phyloP scores from a whole-genome alignment of 306 rosid genomes.

The Sicyos baderoa region DNA sequence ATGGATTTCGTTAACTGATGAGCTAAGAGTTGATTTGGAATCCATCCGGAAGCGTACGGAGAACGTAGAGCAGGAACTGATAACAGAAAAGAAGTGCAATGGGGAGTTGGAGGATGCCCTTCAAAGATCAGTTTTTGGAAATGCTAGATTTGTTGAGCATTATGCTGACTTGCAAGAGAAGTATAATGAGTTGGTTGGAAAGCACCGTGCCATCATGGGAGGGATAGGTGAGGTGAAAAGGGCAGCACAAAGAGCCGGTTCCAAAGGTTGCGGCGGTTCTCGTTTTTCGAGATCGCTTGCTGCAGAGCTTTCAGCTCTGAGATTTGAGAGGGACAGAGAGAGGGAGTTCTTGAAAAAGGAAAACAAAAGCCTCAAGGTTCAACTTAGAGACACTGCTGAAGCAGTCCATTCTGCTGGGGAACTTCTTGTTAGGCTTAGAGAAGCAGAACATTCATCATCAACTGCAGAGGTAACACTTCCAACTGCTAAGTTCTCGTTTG shows the following conservation, averaged over 20 bases:
- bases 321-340: slow-evolving; percentile 89
- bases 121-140: slow-evolving; percentile 74
- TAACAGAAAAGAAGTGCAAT: slow-evolving; percentile 56
- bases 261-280: slow-evolving; percentile 65
- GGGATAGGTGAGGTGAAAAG: slow-evolving; percentile 87
- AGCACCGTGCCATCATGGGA: slow-evolving; percentile 76
- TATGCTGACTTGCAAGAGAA: slow-evolving; percentile 88
- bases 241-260: slow-evolving; percentile 77
- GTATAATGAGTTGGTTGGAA: slow-evolving; percentile 59
- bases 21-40: slow-evolving; percentile 72
- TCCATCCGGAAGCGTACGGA: slow-evolving; percentile 55
- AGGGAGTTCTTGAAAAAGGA: slow-evolving; percentile 70
- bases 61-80: slow-evolving; percentile 63
- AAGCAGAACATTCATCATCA: slow-evolving; percentile 77
- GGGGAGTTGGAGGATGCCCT: slow-evolving; percentile 83
- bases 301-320: slow-evolving; percentile 77
- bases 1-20: slow-evolving; percentile 93
- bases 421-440: slow-evolving; percentile 85
- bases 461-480: slow-evolving; percentile 57
- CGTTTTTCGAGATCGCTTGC: slow-evolving; percentile 79
- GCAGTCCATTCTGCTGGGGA: slow-evolving; percentile 99
- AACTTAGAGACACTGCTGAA: slow-evolving; percentile 94
- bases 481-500: too few species aligned
- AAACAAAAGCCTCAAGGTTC: slow-evolving; percentile 70
- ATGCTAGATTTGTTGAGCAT: slow-evolving; percentile 86